Evolutionary conservation across 768 basidiomycete species (phyloP).

Genomic region (Filobasidium wieringae): DNA sequence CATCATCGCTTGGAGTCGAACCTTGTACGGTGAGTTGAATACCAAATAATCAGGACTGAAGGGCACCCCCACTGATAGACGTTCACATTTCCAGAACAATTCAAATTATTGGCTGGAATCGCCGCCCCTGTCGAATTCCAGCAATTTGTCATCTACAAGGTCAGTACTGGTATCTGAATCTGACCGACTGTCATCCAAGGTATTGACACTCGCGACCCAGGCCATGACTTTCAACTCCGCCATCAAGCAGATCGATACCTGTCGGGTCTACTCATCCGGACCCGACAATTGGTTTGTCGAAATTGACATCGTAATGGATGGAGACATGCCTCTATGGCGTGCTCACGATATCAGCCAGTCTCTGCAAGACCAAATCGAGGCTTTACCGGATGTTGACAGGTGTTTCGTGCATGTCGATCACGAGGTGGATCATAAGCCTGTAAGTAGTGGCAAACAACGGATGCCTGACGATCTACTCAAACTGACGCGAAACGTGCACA

Average conservation of each 20-base stretch:
- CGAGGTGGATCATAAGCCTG: constrained; percentile 69
- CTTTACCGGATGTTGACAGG: constrained; percentile 75
- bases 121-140: constrained; percentile 79
- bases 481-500: background rate
- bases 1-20: constrained; percentile 62
- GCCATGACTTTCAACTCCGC: constrained; percentile 75
- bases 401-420: constrained; percentile 95
- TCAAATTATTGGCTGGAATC: constrained; percentile 77
- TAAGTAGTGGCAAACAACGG: constrained; percentile 26
- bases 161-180: background rate
- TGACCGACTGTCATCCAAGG: background rate
- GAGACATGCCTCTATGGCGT: constrained; percentile 71
- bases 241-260: constrained; percentile 79
- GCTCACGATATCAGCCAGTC: constrained; percentile 39
- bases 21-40: constrained; percentile 48
- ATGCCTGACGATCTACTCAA: background rate
- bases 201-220: constrained; percentile 5
- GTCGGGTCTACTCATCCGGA: constrained; percentile 69
- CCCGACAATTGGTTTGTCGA: constrained; percentile 70
- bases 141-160: constrained; percentile 83
- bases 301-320: constrained; percentile 85
- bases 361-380: constrained; percentile 49
- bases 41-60: background rate
- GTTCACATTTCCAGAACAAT: constrained; percentile 44
- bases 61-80: background rate